Evolutionary conservation across 2,329 filamentous ascomycete genomes (phyloP).

Genomic region (Geosmithia morbida): DNA sequence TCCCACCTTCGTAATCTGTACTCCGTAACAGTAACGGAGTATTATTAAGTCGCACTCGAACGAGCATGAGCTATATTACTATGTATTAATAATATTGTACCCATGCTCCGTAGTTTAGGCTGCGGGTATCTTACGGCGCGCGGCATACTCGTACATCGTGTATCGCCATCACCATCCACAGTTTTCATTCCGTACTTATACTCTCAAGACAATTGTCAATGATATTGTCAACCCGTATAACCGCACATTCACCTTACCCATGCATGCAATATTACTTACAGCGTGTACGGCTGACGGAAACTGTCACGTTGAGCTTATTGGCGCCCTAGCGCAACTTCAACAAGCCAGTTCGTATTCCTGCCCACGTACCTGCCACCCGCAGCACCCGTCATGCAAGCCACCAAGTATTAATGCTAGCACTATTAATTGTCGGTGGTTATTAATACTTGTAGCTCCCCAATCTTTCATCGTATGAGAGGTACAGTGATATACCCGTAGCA

Average conservation of each 20-base stretch:
- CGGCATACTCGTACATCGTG: too few species aligned
- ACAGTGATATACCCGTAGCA: too few species aligned
- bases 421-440: background rate
- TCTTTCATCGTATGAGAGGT: too few species aligned
- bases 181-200: too few species aligned
- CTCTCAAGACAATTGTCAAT: too few species aligned
- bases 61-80: too few species aligned
- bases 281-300: background rate
- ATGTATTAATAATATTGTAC: too few species aligned
- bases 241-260: background rate
- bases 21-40: background rate
- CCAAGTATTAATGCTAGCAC: background rate
- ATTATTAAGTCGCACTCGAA: background rate
- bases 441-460: background rate
- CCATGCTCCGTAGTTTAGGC: too few species aligned
- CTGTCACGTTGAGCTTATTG: background rate
- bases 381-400: background rate
- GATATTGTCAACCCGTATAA: too few species aligned
- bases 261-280: background rate
- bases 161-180: too few species aligned
- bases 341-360: background rate
- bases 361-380: background rate
- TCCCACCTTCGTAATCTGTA: background rate
- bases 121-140: too few species aligned
- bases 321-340: background rate